A percentile compares a stretch with the other conserved stretches of the same genome.
These are phyloP conservation scores for Vanrija pseudolonga DNA, from an alignment of 1,284 basidiomycete species.

Conservation along the genomic window DNA sequence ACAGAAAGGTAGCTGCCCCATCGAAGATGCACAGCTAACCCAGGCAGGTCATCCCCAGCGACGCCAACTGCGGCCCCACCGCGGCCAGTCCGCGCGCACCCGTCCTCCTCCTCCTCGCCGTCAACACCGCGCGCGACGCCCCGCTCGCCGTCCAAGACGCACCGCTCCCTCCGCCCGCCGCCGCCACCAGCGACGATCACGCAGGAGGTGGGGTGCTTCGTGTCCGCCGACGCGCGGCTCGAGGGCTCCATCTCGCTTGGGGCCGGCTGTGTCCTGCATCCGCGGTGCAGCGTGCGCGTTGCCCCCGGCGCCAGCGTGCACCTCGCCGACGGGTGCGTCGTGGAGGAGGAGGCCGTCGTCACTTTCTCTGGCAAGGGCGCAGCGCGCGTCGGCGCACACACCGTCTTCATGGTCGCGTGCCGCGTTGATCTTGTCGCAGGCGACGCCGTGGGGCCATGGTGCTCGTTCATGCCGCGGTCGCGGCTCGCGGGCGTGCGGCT, in stretches of 20 bases:
- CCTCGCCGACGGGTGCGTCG: slow-evolving; percentile 80
- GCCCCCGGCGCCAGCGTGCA: slow-evolving; percentile 71
- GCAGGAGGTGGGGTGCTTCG: slow-evolving; percentile 45
- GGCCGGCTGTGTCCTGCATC: slow-evolving; percentile 82
- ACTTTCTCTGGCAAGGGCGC: slow-evolving; percentile 63
- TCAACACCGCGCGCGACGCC: background rate
- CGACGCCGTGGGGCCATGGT: slow-evolving; percentile 7
- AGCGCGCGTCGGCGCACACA: slow-evolving; percentile 86
- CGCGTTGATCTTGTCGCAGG: slow-evolving; percentile 55
- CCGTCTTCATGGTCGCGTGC: slow-evolving; percentile 88
- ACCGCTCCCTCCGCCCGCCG: background rate
- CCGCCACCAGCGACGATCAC: background rate
- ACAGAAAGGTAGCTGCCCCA: too few species aligned
- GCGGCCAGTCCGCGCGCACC: background rate
- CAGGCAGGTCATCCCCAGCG: too few species aligned
- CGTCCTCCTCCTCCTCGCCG: background rate
- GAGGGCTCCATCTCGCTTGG: slow-evolving; percentile 89
- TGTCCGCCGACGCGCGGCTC: slow-evolving; percentile 82
- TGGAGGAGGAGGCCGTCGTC: slow-evolving; percentile 85
- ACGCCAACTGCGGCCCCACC: background rate
- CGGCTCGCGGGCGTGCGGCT: slow-evolving; percentile 10
- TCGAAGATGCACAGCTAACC: too few species aligned
- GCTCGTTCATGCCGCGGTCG: slow-evolving; percentile 4
- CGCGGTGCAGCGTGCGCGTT: slow-evolving; percentile 84
- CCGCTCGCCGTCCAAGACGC: background rate